These are phyloP conservation scores for Trichophyton mentagrophytes DNA, from an alignment of 2,329 filamentous ascomycete species.

Conservation along the genomic window DNA sequence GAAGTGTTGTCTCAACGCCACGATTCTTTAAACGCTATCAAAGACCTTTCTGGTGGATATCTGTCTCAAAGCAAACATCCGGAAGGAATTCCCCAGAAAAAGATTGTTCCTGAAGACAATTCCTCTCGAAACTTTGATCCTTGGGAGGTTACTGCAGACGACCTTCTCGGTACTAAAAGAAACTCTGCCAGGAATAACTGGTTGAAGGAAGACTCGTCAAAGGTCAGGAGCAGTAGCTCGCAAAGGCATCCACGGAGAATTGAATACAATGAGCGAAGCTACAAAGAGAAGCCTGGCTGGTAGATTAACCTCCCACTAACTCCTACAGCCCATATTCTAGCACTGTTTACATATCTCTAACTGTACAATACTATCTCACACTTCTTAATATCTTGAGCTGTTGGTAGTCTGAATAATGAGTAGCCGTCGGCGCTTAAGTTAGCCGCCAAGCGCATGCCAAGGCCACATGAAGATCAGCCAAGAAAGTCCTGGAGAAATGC, in stretches of 20 bases:
- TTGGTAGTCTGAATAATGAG: not conserved
- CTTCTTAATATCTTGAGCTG: not conserved
- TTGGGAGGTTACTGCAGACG: not conserved
- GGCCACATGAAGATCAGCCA: conserved; percentile 3
- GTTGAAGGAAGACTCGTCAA: not conserved
- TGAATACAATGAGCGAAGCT: not conserved
- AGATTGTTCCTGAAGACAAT: not conserved
- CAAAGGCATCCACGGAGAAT: not conserved
- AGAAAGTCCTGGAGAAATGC: not conserved
- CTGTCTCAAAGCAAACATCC: not conserved
- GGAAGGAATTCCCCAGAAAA: not conserved
- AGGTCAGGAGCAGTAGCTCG: no score
- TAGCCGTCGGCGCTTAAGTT: not conserved
- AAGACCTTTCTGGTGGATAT: not conserved
- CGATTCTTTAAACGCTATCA: not conserved
- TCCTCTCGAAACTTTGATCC: not conserved
- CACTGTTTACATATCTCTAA: not conserved
- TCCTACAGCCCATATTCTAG: not conserved
- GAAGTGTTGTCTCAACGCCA: not conserved
- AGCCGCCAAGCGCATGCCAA: conserved; percentile 1
- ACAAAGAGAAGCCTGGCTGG: not conserved
- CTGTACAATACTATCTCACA: not conserved
- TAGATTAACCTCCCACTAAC: not conserved
- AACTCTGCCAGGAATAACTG: no score
- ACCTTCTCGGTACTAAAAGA: not conserved